A percentile compares a stretch with the other conserved stretches of the same genome.
These are phyloP conservation scores for Musa acuminata DNA, from an alignment of 176 grass and related monocot species.

Conservation along the genomic window DNA sequence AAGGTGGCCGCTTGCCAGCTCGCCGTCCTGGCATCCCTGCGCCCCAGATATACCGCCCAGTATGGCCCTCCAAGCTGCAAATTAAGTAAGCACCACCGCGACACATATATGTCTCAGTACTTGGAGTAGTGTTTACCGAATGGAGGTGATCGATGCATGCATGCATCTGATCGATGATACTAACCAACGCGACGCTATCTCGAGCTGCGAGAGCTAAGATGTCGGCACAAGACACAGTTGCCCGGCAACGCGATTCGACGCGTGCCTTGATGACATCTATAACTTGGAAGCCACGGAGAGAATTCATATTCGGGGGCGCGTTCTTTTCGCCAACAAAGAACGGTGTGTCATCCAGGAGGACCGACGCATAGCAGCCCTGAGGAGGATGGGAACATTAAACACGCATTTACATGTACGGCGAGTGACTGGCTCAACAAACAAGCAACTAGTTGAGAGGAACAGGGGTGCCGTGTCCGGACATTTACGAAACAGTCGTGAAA, in stretches of 20 bases:
- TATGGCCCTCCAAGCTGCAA: slow-evolving; percentile 28
- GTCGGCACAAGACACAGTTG: slow-evolving; percentile 42
- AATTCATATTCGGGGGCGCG: slow-evolving; percentile 32
- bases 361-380: slow-evolving; percentile 53
- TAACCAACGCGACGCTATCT: slow-evolving; percentile 40
- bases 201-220: neutral
- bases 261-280: slow-evolving; percentile 42
- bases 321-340: slow-evolving; percentile 35
- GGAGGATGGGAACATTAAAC: too few relatives aligned
- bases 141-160: too few relatives aligned
- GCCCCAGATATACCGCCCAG: slow-evolving; percentile 28
- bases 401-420: neutral
- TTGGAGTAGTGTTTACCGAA: too few relatives aligned
- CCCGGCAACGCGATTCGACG: slow-evolving; percentile 15
- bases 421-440: neutral
- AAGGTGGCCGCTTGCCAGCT: slow-evolving; percentile 34
- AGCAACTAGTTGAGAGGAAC: neutral
- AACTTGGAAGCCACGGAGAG: slow-evolving; percentile 36
- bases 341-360: slow-evolving; percentile 40
- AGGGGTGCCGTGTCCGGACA: too few relatives aligned
- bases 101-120: too few relatives aligned
- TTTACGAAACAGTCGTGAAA: neutral
- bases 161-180: neutral
- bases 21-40: slow-evolving; percentile 43
- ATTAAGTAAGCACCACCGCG: too few relatives aligned